Conservation (phyloP, 2,329 filamentous ascomycete species). For the Fusarium odoratissimum region DNA sequence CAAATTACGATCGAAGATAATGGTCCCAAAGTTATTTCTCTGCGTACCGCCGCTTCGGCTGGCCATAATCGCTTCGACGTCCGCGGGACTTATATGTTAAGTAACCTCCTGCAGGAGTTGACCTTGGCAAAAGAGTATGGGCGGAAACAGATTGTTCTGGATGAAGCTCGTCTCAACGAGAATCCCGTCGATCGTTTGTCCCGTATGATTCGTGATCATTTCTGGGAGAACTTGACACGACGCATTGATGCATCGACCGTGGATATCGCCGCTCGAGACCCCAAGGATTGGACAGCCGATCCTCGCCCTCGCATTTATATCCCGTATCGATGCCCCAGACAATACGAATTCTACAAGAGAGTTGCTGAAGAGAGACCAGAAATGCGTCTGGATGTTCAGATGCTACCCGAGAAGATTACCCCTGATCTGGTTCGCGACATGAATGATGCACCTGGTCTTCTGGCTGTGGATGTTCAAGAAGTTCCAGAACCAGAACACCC, state of each 20-base stretch:
- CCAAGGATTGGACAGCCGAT: slow-evolving; percentile 95
- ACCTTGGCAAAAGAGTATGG: slow-evolving; percentile 92
- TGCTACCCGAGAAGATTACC: slow-evolving; percentile 81
- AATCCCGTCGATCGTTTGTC: slow-evolving; percentile 92
- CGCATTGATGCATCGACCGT: slow-evolving; percentile 91
- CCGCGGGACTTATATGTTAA: slow-evolving; percentile 96
- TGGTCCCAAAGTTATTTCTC: slow-evolving; percentile 88
- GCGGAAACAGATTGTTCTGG: slow-evolving; percentile 88
- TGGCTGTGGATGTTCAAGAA: slow-evolving; percentile 91
- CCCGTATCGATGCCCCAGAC: slow-evolving; percentile 84
- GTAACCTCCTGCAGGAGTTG: slow-evolving; percentile 94
- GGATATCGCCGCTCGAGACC: slow-evolving; percentile 85
- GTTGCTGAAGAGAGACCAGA: slow-evolving; percentile 84
- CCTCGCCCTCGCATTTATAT: slow-evolving; percentile 93
- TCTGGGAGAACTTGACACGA: slow-evolving; percentile 92
- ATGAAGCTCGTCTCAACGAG: slow-evolving; percentile 91
- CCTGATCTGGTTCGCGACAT: slow-evolving; percentile 84
- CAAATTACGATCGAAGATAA: slow-evolving; percentile 98
- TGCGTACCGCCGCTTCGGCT: slow-evolving; percentile 87
- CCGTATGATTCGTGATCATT: slow-evolving; percentile 87
- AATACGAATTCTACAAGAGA: slow-evolving; percentile 87
- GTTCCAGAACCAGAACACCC: slow-evolving; percentile 66
- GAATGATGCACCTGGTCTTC: slow-evolving; percentile 86
- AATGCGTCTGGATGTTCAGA: slow-evolving; percentile 86
- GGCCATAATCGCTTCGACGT: slow-evolving; percentile 91